phyloP scores from a whole-genome alignment of 1,284 basidiomycete genomes.

The Cutaneotrichosporon cyanovorans region DNA sequence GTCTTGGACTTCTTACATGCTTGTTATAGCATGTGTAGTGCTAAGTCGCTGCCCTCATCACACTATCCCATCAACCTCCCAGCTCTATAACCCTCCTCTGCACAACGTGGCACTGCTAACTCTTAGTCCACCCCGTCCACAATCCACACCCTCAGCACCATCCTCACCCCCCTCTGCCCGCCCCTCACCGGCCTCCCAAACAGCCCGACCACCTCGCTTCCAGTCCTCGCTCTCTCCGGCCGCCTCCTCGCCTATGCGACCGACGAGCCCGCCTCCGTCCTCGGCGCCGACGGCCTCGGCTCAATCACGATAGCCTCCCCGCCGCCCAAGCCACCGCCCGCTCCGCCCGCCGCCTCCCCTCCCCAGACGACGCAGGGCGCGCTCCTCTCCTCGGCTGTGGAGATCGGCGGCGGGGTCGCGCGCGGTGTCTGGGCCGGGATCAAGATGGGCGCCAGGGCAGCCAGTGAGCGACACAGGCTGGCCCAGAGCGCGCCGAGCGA shows the following conservation, averaged over 20 bases:
- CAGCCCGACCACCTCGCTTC: constrained; percentile 17
- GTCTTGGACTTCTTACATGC: too few relatives aligned
- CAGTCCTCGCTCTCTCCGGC: constrained; percentile 27
- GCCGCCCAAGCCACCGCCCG: neutral
- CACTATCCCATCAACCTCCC: too few relatives aligned
- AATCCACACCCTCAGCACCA: constrained; percentile 24
- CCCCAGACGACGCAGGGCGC: constrained; percentile 19
- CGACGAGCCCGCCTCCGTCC: constrained; percentile 18
- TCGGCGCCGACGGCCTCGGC: constrained; percentile 29
- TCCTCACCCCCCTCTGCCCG: constrained; percentile 20
- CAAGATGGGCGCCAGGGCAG: constrained; percentile 37
- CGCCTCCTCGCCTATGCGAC: constrained; percentile 33
- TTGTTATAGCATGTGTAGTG: too few relatives aligned
- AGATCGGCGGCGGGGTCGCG: constrained; percentile 40
- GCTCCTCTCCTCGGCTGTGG: constrained; percentile 32
- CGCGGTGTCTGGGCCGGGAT: constrained; percentile 42
- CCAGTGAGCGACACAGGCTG: constrained; percentile 23
- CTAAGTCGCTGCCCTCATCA: too few relatives aligned
- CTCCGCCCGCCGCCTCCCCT: neutral
- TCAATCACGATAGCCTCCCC: constrained; percentile 18
- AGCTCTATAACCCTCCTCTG: too few relatives aligned
- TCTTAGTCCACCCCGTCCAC: too few relatives aligned
- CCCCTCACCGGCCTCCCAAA: constrained; percentile 17
- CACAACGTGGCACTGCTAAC: too few relatives aligned
- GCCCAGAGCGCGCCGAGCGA: constrained; percentile 34